Evolutionary conservation across 2,329 filamentous ascomycete species (phyloP), one percentile per base, ranked within the genome.

Genomic region (Furcasterigmium sp.): DNA sequence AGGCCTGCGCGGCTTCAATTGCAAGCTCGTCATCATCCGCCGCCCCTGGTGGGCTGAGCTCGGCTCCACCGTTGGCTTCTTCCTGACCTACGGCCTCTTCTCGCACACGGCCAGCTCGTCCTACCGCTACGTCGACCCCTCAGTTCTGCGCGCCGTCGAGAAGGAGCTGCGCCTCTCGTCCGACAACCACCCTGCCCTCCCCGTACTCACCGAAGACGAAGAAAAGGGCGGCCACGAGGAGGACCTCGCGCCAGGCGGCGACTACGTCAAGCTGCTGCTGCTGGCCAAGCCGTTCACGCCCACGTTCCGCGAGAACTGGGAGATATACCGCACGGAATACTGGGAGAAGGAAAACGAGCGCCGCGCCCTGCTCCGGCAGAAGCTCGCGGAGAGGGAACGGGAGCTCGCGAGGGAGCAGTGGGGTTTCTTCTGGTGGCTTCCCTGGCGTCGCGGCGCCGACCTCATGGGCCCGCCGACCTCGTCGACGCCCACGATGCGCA

Each of bases 291-390:
- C 91, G 0, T 98, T 98, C 58, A 94, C 88, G 6, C 85, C 93
- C 0, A 89, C 88, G 37, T 98, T 98, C 58, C 79, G 93, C 17
- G 91, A 97, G 62, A 95, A 95, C 51, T 98, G 93, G 93, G 93
- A 98, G 58, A 75, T 91, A 14, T 98, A 94, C 64, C 79, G 93
- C 42, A 83, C 85, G 26, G 91, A 96, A 47, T 98, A 96, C 65
- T 98, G 93, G 93, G 91, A 96, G 55, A 84, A 84, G 48, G 93
- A 98, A 63, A 98, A 98, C 58, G 89, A 95, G 62, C 83, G 91
- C 3, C 82, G 93, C 11, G 78, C 84, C 3, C 68, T 86, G 45
- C 70, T 96, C 19, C 77, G 88, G 34, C 59, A 75, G 35, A 86
- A 86, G 57, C 69, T 95, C 39, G 78, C 82, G 49, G 76, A 81